A percentile compares a stretch with the other conserved stretches of the same genome.
Conservation (phyloP, 495 filamentous ascomycete species). For the Aspergillus sparsus region DNA sequence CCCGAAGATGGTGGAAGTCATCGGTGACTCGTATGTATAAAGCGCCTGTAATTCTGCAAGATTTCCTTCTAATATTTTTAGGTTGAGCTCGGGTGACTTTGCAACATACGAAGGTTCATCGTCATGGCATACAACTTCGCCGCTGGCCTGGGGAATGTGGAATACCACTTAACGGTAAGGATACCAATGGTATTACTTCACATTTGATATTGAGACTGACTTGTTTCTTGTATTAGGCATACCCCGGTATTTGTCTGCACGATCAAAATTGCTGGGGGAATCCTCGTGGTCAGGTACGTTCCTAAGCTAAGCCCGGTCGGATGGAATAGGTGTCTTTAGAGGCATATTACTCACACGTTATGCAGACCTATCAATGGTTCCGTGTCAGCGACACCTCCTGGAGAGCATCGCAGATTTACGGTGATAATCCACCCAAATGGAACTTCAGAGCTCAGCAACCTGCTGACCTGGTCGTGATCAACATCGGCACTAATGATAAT, state of each 20-base stretch:
- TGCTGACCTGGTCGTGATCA: conserved; percentile 66
- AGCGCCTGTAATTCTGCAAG: neutral
- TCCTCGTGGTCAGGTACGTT: conserved; percentile 35
- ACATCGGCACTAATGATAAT: conserved; percentile 66
- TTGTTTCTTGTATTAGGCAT: conserved; percentile 49
- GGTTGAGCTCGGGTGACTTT: conserved; percentile 54
- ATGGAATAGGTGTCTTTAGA: too few species aligned
- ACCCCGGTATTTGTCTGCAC: conserved; percentile 59
- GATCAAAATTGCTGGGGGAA: conserved; percentile 56
- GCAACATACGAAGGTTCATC: conserved; percentile 64
- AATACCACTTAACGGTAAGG: conserved; percentile 57
- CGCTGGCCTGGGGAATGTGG: conserved; percentile 63
- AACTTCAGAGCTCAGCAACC: conserved; percentile 59
- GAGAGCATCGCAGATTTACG: conserved; percentile 52
- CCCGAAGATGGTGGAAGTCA: conserved; percentile 61
- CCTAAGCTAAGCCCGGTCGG: neutral
- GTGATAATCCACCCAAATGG: conserved; percentile 58
- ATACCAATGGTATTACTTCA: neutral
- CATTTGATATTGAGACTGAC: neutral
- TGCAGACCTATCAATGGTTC: conserved; percentile 65
- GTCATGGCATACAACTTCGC: conserved; percentile 56
- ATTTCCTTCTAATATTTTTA: conserved; percentile 4
- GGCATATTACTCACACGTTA: neutral
- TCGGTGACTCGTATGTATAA: conserved; percentile 57
- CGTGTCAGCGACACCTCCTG: conserved; percentile 59